phyloP scores from a whole-genome alignment of 192 early-diverging fungal species.

The Paraglomus brasilianum region DNA sequence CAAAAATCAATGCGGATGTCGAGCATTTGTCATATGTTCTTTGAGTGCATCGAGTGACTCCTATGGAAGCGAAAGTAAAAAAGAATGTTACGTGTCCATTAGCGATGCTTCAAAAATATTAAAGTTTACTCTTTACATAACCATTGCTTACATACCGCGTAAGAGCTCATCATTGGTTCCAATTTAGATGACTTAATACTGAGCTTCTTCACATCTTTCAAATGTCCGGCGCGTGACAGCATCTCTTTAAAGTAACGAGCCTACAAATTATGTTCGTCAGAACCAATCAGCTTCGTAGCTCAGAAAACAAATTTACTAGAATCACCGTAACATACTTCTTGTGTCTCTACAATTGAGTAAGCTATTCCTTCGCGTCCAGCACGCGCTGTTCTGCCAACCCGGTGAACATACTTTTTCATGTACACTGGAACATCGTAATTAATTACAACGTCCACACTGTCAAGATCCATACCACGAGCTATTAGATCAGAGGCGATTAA shows the following conservation, averaged over 20 bases:
- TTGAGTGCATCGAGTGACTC: slow-evolving; percentile 21
- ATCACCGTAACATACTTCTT: slow-evolving; percentile 42
- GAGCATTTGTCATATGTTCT: slow-evolving; percentile 14
- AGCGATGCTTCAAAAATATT: neutral
- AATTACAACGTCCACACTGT: slow-evolving; percentile 73
- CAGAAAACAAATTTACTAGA: neutral
- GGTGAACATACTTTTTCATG: slow-evolving; percentile 88
- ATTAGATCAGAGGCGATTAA: slow-evolving; percentile 86
- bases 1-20: neutral
- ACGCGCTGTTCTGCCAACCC: slow-evolving; percentile 88
- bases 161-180: slow-evolving; percentile 2
- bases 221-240: slow-evolving; percentile 63
- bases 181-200: slow-evolving; percentile 40
- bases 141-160: neutral
- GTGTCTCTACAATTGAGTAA: slow-evolving; percentile 67
- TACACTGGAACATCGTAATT: slow-evolving; percentile 84
- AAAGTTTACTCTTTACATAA: neutral
- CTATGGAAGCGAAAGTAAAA: slow-evolving; percentile 6
- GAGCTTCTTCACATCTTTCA: slow-evolving; percentile 50
- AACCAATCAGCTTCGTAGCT: neutral
- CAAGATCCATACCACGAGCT: slow-evolving; percentile 88
- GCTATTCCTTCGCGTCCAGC: slow-evolving; percentile 82
- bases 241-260: slow-evolving; percentile 72
- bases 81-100: neutral
- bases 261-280: neutral